A percentile compares a stretch with the other conserved stretches of the same genome.
Evolutionary conservation across 352 stramenopile genomes (phyloP).

Genomic region (Pythium folliculosum): DNA sequence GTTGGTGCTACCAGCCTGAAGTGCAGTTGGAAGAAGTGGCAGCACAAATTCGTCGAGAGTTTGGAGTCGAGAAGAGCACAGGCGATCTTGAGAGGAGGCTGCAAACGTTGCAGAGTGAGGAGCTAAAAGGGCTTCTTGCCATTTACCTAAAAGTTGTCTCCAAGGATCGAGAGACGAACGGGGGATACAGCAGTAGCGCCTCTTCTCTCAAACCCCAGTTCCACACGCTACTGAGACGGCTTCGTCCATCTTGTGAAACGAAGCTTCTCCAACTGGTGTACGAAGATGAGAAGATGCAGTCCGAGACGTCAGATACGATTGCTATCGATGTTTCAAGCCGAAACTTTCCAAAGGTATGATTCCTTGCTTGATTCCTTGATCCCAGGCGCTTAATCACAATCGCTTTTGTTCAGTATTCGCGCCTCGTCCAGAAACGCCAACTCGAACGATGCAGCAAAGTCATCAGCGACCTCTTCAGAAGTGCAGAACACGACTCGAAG

Average conservation of each 20-base stretch:
- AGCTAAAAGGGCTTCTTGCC: constrained; percentile 44
- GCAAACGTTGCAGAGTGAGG: constrained; percentile 37
- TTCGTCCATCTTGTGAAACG: constrained; percentile 56
- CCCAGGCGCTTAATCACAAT: neutral
- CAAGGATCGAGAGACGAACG: constrained; percentile 37
- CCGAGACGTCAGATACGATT: constrained; percentile 47
- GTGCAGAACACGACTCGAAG: constrained; percentile 25
- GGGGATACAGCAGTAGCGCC: constrained; percentile 28
- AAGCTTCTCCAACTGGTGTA: constrained; percentile 71
- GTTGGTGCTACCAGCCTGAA: constrained; percentile 61
- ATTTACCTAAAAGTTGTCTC: constrained; percentile 52
- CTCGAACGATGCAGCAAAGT: constrained; percentile 48
- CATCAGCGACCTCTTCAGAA: constrained; percentile 55
- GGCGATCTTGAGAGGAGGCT: constrained; percentile 49
- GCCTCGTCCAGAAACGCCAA: constrained; percentile 51
- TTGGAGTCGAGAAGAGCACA: constrained; percentile 34
- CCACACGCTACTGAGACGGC: constrained; percentile 48
- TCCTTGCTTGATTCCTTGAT: neutral
- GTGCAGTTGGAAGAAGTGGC: constrained; percentile 38
- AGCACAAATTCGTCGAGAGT: constrained; percentile 47
- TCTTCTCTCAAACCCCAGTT: constrained; percentile 44
- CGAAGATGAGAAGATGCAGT: constrained; percentile 54
- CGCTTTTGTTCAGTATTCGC: constrained; percentile 36
- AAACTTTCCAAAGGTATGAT: constrained; percentile 57
- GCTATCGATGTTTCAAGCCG: constrained; percentile 54